These are phyloP conservation scores for Aristolochia fimbriata DNA, from an alignment of 164 flowering plant genomes.

Conservation along the genomic window DNA sequence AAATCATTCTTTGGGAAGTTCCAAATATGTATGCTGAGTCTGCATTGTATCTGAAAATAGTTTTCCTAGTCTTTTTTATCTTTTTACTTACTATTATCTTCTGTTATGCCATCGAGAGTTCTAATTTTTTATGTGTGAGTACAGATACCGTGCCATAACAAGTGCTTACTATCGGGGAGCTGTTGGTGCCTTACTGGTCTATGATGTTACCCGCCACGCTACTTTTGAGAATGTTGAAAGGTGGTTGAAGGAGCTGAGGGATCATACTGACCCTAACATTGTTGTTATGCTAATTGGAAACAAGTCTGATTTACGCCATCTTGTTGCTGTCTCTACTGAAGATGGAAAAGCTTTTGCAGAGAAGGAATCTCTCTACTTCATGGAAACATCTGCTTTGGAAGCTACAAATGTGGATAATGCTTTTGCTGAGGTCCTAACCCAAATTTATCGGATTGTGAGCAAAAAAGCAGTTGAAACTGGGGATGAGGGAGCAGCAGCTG, in stretches of 20 bases:
- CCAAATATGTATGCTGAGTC: not conserved
- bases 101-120: too few species aligned
- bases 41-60: not conserved
- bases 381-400: slow-evolving; percentile 71
- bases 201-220: slow-evolving; percentile 51
- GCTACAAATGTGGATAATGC: slow-evolving; percentile 59
- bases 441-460: slow-evolving; percentile 51
- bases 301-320: slow-evolving; percentile 66
- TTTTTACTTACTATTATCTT: not conserved
- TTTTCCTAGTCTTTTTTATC: not conserved
- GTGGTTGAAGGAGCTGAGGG: slow-evolving; percentile 57
- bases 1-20: too few species aligned
- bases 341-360: slow-evolving; percentile 57
- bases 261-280: slow-evolving; percentile 65
- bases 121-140: not conserved
- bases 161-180: slow-evolving; percentile 74
- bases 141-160: slow-evolving; percentile 69
- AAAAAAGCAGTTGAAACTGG: slow-evolving; percentile 54
- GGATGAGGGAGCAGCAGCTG: slow-evolving; percentile 40
- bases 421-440: slow-evolving; percentile 54
- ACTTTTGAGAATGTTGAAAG: slow-evolving; percentile 58
- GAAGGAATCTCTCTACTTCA: slow-evolving; percentile 53
- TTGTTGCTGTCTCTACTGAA: slow-evolving; percentile 51
- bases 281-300: slow-evolving; percentile 71
- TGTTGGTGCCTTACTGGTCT: slow-evolving; percentile 60